Evolutionary conservation across 768 basidiomycete species (phyloP).

Genomic region (Agaricus blazei): DNA sequence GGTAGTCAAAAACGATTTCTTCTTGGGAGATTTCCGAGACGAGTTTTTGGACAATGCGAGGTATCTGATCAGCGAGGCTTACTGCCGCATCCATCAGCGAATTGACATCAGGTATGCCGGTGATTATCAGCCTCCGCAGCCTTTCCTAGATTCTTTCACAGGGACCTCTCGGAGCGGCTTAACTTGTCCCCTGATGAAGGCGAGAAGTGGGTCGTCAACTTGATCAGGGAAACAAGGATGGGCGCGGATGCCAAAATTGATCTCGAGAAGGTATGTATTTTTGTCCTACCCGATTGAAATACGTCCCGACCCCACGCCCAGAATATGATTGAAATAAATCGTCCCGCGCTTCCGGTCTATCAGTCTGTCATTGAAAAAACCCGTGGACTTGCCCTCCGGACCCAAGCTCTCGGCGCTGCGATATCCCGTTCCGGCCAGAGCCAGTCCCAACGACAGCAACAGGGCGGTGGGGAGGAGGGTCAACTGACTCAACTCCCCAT

Average conservation of each 20-base stretch:
- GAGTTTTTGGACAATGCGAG: slow-evolving; percentile 97
- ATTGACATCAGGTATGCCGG: slow-evolving; percentile 71
- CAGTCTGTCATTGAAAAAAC: slow-evolving; percentile 96
- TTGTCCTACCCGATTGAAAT: neutral
- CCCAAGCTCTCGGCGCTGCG: slow-evolving; percentile 84
- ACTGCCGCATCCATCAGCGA: slow-evolving; percentile 93
- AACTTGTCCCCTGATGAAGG: slow-evolving; percentile 94
- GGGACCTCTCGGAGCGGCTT: slow-evolving; percentile 88
- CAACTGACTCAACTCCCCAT: slow-evolving; percentile 2
- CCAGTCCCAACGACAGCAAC: slow-evolving; percentile 7
- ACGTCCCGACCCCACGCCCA: slow-evolving; percentile 22
- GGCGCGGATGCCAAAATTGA: slow-evolving; percentile 97
- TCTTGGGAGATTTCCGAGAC: slow-evolving; percentile 83
- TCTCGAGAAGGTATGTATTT: slow-evolving; percentile 71
- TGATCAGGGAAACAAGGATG: slow-evolving; percentile 96
- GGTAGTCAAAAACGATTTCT: slow-evolving; percentile 90
- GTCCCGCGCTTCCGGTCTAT: slow-evolving; percentile 85
- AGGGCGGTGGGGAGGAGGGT: neutral
- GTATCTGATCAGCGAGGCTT: slow-evolving; percentile 94
- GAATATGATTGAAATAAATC: slow-evolving; percentile 96
- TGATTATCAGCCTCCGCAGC: neutral
- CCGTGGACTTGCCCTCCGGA: slow-evolving; percentile 84
- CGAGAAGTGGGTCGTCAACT: slow-evolving; percentile 99
- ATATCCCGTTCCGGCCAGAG: slow-evolving; percentile 32
- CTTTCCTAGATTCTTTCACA: slow-evolving; percentile 21